phyloP scores from a whole-genome alignment of 202 grass and related monocot genomes.

The Dendrocalamus latiflorus region DNA sequence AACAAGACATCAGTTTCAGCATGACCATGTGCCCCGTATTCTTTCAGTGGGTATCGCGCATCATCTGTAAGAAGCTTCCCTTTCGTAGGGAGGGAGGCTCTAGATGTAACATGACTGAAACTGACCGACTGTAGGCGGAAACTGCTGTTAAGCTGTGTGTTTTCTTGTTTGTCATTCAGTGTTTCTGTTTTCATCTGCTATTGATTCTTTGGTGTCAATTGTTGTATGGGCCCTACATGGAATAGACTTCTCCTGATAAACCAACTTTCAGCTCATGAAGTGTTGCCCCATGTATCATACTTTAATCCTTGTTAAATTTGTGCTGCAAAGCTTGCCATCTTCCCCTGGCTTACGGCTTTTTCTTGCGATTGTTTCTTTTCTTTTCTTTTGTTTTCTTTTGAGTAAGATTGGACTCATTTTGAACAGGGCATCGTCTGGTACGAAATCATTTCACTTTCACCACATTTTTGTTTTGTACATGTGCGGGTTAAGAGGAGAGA shows the following conservation, averaged over 20 bases:
- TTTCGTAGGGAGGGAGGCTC: not conserved
- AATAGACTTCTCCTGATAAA: too few relatives aligned
- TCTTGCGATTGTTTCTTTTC: not conserved
- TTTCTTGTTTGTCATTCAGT: not conserved
- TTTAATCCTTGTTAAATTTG: too few relatives aligned
- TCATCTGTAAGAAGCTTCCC: not conserved
- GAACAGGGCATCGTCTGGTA: not conserved
- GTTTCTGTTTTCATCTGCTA: not conserved
- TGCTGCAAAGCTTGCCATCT: not conserved
- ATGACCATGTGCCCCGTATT: constrained; percentile 53
- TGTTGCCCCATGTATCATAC: too few relatives aligned
- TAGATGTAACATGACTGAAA: not conserved
- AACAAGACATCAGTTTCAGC: constrained; percentile 53
- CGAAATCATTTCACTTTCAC: not conserved
- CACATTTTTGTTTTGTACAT: too few relatives aligned
- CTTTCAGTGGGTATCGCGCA: constrained; percentile 40
- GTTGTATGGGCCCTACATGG: not conserved
- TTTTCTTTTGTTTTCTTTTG: not conserved
- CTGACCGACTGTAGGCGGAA: not conserved
- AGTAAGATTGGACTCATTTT: not conserved
- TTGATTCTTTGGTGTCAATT: not conserved
- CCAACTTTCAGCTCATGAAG: too few relatives aligned
- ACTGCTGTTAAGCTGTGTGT: too few relatives aligned
- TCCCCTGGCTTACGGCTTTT: not conserved
- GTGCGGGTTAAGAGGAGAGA: too few relatives aligned